Evolutionary conservation across 116 monocot genomes (phyloP), one percentile per base, ranked within the genome.

Genomic region (Thalassia testudinum): DNA sequence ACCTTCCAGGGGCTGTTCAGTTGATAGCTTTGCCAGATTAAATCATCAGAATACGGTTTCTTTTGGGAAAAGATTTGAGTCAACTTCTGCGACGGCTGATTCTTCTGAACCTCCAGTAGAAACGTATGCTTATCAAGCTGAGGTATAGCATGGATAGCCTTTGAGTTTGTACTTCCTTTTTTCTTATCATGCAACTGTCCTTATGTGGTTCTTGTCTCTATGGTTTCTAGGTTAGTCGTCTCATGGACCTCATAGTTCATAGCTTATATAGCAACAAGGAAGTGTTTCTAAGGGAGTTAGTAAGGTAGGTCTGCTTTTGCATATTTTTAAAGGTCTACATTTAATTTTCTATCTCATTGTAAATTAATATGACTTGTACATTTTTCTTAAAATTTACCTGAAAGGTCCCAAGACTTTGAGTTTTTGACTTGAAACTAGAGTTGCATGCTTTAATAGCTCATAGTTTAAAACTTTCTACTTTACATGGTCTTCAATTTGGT

Each of bases 261-360:
- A 95, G 95, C 54, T 71, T 95, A 45, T 95, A 95, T 43, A 95
- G 95, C 65, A 88, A 95, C 74, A 95, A 95, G 61, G 95, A 95
- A 67, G 88, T 95, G n/a, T 95, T 95, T 59, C 85, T 95, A 37
- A 71, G 95, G 30, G 95, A 95, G 53, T 52, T 95, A 47, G 68
- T 95, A 21, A 95, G 95, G 95, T 95, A 22, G 40, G 84, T 73
- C 56, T 26, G 43, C 37, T 54, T 38, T 49, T 25, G 15, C 1
- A 4, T 61, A 24, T 61, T 24, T 38, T 7, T 42, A 29, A 7
- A 27, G 25, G 25, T 22, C 24, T 50, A 24, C 26, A 24, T 17
- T 66, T 50, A 12, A 19, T 22, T 57, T 15, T 21, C 6, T 59
- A 8, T 50, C 18, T 63, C 19, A 3, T 23, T 52, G 0, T 47